A percentile compares a stretch with the other conserved stretches of the same genome.
These are phyloP conservation scores for Phialophora expanda DNA, from an alignment of 2,329 filamentous ascomycete species.

Conservation along the genomic window DNA sequence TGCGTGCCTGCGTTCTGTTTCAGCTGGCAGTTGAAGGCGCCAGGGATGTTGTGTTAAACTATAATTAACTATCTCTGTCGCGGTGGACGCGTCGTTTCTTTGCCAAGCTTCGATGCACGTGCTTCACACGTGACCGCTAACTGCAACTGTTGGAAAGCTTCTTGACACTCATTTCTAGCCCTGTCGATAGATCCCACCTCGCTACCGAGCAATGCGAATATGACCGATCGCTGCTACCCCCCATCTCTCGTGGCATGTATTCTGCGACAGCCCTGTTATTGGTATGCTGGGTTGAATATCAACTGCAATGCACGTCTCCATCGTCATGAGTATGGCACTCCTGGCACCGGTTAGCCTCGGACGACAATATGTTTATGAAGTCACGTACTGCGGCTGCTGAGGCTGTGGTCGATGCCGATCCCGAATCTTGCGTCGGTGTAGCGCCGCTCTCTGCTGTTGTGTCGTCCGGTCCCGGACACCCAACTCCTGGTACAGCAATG, in stretches of 20 bases:
- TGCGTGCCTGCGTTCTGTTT: no score
- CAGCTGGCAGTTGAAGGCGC: no score
- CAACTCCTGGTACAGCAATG: constrained; percentile 66
- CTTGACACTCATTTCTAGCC: no score
- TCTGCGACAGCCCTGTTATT: neutral
- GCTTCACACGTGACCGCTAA: no score
- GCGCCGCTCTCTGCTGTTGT: neutral
- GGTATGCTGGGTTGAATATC: neutral
- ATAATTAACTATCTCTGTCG: no score
- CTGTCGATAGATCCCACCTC: no score
- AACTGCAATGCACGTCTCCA: neutral
- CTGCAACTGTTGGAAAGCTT: no score
- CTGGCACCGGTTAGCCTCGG: neutral
- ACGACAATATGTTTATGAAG: neutral
- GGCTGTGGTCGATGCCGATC: neutral
- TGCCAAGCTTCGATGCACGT: no score
- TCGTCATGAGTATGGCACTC: constrained; percentile 2
- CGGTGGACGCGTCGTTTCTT: no score
- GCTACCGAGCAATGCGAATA: no score
- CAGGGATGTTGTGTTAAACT: no score
- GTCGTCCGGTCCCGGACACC: constrained; percentile 58
- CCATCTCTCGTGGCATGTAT: neutral
- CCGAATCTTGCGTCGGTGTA: neutral
- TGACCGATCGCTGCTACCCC: neutral
- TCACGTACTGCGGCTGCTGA: neutral